Evolutionary conservation across 1,284 basidiomycete species (phyloP).

Genomic region (Sanghuangporus baumii): DNA sequence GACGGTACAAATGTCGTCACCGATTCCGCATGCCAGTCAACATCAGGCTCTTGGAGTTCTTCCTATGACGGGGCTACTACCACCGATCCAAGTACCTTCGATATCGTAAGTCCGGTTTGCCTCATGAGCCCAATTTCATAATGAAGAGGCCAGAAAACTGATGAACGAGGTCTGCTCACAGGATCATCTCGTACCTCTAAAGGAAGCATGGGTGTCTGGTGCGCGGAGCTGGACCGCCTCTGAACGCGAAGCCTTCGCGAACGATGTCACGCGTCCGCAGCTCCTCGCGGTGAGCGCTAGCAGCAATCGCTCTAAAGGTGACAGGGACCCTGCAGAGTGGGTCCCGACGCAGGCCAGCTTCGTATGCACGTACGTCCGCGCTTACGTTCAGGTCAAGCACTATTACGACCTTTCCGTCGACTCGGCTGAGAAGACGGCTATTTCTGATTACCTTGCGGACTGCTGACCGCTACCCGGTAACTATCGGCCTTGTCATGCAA

Average conservation of each 20-base stretch:
- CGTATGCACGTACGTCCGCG: conserved; percentile 41
- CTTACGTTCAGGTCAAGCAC: conserved; percentile 47
- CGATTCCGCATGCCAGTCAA: conserved; percentile 35
- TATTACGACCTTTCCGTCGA: conserved; percentile 43
- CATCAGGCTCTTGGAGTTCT: conserved; percentile 48
- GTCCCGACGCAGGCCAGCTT: conserved; percentile 41
- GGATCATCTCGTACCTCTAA: conserved; percentile 49
- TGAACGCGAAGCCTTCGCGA: conserved; percentile 44
- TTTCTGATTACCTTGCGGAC: conserved; percentile 23
- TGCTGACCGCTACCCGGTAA: conserved; percentile 20
- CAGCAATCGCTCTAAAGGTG: conserved; percentile 35
- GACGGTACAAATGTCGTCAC: conserved; percentile 45
- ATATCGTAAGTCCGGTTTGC: conserved; percentile 36
- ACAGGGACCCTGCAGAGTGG: conserved; percentile 41
- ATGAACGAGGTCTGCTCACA: conserved; percentile 20
- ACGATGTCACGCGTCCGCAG: conserved; percentile 47
- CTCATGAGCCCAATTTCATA: neutral
- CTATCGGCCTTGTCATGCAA: neutral
- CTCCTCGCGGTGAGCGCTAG: conserved; percentile 44
- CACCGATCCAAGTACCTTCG: conserved; percentile 39
- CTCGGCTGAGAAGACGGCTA: conserved; percentile 30
- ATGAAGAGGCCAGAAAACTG: neutral
- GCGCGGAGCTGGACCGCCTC: conserved; percentile 44
- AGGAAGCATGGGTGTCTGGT: conserved; percentile 51
- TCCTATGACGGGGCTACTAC: conserved; percentile 43